These are phyloP conservation scores for Capsicum rhomboideum DNA, from an alignment of 257 asterid species.

Conservation along the genomic window DNA sequence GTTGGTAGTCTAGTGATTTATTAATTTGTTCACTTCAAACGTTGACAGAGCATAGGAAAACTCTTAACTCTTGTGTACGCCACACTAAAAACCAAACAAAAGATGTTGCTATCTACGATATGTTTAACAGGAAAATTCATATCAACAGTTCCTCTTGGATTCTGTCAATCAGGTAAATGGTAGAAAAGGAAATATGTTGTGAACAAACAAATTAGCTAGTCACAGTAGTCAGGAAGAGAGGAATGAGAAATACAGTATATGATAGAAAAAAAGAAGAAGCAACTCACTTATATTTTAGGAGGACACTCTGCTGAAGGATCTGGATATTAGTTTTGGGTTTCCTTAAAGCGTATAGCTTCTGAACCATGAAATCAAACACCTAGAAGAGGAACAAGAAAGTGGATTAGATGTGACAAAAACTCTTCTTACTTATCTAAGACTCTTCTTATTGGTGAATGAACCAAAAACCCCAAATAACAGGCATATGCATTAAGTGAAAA, in stretches of 20 bases:
- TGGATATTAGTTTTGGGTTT: constrained; percentile 98
- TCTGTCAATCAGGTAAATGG: not conserved
- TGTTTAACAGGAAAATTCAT: not conserved
- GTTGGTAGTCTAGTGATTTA: too few relatives aligned
- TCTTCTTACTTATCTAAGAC: not conserved
- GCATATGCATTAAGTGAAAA: not conserved
- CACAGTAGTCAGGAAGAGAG: not conserved
- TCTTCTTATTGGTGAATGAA: not conserved
- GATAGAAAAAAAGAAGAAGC: not conserved
- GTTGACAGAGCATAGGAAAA: not conserved
- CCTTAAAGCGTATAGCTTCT: constrained; percentile 88
- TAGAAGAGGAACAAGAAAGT: constrained; percentile 20
- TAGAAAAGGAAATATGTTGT: not conserved
- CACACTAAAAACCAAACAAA: not conserved
- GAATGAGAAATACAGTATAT: not conserved
- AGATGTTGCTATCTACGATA: not conserved
- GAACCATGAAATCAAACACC: constrained; percentile 91
- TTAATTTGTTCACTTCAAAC: not conserved
- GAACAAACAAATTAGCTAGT: not conserved
- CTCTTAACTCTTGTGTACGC: not conserved
- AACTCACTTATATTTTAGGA: constrained; percentile 91
- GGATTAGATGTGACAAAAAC: constrained; percentile 2
- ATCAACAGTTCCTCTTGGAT: not conserved
- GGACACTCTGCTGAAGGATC: constrained; percentile 98
- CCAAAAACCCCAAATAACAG: not conserved